Conservation (phyloP, 768 basidiomycete species). For the Trametes cingulata region DNA sequence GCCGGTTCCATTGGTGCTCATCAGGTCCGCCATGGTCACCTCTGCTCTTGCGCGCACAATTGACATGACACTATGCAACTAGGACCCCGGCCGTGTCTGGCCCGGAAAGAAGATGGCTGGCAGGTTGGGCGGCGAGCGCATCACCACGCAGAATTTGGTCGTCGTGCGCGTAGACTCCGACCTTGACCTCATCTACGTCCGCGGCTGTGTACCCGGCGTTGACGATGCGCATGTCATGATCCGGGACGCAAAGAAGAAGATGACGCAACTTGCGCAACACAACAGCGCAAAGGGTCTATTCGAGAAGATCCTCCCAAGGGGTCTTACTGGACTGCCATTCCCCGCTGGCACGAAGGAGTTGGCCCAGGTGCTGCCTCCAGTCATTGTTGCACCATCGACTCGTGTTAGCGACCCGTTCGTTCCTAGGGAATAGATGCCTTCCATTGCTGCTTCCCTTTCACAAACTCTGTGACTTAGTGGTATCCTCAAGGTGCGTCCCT, state of each 20-base stretch:
- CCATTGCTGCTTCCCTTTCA: background rate
- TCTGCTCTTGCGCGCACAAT: background rate
- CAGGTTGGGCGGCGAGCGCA: conserved; percentile 79
- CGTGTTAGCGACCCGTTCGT: conserved; percentile 75
- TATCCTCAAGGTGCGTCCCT: no score
- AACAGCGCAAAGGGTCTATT: conserved; percentile 72
- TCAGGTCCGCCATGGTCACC: conserved; percentile 65
- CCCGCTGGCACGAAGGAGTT: conserved; percentile 85
- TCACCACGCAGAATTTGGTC: conserved; percentile 84
- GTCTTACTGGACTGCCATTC: conserved; percentile 85
- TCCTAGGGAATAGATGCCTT: conserved; percentile 56
- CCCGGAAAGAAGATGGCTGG: conserved; percentile 99
- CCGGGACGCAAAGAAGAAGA: conserved; percentile 87
- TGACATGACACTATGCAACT: conserved; percentile 6
- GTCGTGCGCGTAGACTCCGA: conserved; percentile 86
- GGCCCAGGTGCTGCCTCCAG: conserved; percentile 62
- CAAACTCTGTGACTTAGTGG: background rate
- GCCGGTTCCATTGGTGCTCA: conserved; percentile 93
- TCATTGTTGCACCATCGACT: conserved; percentile 69
- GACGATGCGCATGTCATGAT: conserved; percentile 87
- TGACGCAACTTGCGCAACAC: conserved; percentile 58
- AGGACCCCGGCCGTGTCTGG: conserved; percentile 96
- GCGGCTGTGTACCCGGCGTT: conserved; percentile 87
- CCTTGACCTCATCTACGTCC: conserved; percentile 87
- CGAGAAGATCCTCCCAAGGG: conserved; percentile 78